Conservation (phyloP, 306 rosid genomes). For the Prunus mume region DNA sequence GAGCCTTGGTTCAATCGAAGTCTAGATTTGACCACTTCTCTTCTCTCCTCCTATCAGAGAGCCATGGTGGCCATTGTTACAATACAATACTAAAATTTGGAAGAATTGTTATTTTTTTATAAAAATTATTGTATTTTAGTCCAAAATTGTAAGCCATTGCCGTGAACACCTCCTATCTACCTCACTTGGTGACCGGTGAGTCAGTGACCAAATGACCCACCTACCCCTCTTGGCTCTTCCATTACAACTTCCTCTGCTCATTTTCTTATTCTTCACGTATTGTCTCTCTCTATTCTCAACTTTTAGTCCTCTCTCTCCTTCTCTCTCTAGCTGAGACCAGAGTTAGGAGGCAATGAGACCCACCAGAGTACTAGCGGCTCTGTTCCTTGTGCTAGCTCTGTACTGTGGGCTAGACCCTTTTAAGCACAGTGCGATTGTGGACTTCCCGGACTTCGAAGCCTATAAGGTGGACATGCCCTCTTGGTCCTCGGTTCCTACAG, state of each 20-base stretch:
- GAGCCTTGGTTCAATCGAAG: no score
- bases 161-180: background rate
- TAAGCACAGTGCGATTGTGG: constrained; percentile 54
- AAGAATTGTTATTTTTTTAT: no score
- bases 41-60: no score
- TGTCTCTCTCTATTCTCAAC: background rate
- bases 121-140: constrained; percentile 17
- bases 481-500: constrained; percentile 58
- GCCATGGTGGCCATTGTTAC: no score
- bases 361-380: constrained; percentile 23
- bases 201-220: background rate
- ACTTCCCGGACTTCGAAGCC: constrained; percentile 58
- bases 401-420: constrained; percentile 85
- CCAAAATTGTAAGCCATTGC: background rate
- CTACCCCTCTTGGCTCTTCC: constrained; percentile 8
- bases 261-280: background rate
- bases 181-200: background rate
- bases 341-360: constrained; percentile 29
- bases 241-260: background rate
- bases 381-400: constrained; percentile 48
- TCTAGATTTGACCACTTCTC: no score
- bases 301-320: background rate
- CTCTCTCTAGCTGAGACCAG: background rate
- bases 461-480: constrained; percentile 44
- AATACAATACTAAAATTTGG: no score